Conservation (phyloP, 2,329 filamentous ascomycete genomes). For the Clarireedia hainanense region DNA sequence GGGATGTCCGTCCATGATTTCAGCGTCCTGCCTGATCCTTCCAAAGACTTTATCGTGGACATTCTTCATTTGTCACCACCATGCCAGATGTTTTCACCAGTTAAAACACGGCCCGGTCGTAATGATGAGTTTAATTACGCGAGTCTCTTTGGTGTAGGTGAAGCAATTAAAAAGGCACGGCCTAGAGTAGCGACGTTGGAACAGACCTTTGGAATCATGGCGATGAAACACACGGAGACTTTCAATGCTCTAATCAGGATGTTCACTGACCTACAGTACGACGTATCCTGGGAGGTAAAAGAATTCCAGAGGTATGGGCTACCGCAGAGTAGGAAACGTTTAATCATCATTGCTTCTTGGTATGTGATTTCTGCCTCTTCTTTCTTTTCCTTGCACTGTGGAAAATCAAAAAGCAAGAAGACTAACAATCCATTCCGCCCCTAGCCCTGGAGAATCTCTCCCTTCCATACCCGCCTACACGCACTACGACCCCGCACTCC, state of each 20-base stretch:
- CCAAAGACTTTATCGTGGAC: conserved; percentile 44
- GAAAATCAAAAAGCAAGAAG: not conserved
- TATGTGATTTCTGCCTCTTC: conserved; percentile 2
- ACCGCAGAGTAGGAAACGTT: conserved; percentile 29
- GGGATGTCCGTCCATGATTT: conserved; percentile 43
- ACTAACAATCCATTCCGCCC: conserved; percentile 1
- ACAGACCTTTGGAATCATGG: conserved; percentile 63
- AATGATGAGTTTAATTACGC: conserved; percentile 63
- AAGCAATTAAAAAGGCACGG: conserved; percentile 47
- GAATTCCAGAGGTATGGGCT: conserved; percentile 31
- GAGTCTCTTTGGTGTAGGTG: conserved; percentile 43
- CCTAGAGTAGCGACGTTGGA: conserved; percentile 72
- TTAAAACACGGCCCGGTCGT: conserved; percentile 51
- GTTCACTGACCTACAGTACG: conserved; percentile 60
- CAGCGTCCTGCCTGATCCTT: conserved; percentile 26
- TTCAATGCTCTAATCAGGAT: conserved; percentile 55
- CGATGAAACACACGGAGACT: conserved; percentile 43
- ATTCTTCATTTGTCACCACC: conserved; percentile 70
- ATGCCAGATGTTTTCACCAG: conserved; percentile 68
- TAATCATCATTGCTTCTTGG: conserved; percentile 49
- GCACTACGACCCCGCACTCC: conserved; percentile 37
- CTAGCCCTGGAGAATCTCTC: conserved; percentile 60
- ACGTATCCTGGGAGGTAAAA: conserved; percentile 59
- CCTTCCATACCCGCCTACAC: conserved; percentile 58
- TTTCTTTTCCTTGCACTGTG: not conserved